Evolutionary conservation across 164 flowering plant species (phyloP), one percentile per base, ranked within the genome.

Genomic region (Stephania japonica): DNA sequence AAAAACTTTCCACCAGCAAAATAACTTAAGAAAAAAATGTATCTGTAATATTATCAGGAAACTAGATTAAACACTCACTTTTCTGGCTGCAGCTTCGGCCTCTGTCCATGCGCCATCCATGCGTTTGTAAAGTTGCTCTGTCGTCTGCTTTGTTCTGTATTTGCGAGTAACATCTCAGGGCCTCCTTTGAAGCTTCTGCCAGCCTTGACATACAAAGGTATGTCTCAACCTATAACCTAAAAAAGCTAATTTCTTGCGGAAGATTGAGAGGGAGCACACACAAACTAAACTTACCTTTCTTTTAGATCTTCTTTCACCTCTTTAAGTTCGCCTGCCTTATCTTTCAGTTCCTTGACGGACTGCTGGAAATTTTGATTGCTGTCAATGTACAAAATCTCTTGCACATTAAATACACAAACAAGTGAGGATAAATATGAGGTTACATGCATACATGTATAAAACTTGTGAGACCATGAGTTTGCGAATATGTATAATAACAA

Each of bases 111-210:
- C 94, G 32, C 91, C 98, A 81, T 93, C 99, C 81, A 88, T 93
- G 18, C 77, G 89, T 87, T 88, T 91, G 89, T 87, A 89, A 68
- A 95, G 89, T 90, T 89, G 88, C 92, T 91, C 97, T 42, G 94
- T 85, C 72, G 90, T 91, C 91, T 91, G 90, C 90, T 93, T 93
- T 68, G 94, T 89, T 89, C 98, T 95, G 98, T 97, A 95, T 89
- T 88, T 78, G 87, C 81, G 84, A 95, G 86, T 82, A 89, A 85
- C 87, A 85, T 85, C 93, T 88, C 88, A 87, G 87, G 83, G 80
- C 83, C 83, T 80, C 87, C 85, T 80, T 78, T 77, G 84, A 85
- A 79, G 77, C 69, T 77, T 85, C 85, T 84, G 82, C 80, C 79
- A 84, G 88, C 88, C 88, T 87, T 88, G 90, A 88, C 91, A 90